Evolutionary conservation across 2,329 filamentous ascomycete species (phyloP).

Genomic region (Diaporthe humulicola): DNA sequence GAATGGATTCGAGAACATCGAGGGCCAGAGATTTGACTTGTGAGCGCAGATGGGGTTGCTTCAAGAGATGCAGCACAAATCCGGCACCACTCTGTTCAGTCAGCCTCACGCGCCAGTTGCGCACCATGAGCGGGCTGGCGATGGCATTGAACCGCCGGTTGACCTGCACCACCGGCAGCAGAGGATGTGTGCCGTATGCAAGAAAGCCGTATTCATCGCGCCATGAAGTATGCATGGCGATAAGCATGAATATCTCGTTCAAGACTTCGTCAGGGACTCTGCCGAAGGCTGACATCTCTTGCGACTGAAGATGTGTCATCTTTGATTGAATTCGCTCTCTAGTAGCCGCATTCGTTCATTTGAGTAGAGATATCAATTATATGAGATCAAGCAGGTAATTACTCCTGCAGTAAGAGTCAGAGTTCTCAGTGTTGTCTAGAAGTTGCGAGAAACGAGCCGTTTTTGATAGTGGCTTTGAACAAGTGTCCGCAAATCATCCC

Average conservation of each 20-base stretch:
- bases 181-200: background rate
- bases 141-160: background rate
- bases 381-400: background rate
- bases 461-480: too few relatives aligned
- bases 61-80: constrained; percentile 4
- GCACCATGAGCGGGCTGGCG: background rate
- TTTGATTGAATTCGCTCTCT: background rate
- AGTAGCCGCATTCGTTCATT: too few relatives aligned
- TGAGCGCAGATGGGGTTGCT: background rate
- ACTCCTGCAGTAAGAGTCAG: background rate
- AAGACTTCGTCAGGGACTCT: background rate
- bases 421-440: background rate
- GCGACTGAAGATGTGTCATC: background rate
- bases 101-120: background rate
- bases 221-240: background rate
- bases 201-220: background rate
- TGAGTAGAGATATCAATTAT: background rate
- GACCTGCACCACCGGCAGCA: background rate
- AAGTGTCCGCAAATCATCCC: background rate
- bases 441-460: background rate
- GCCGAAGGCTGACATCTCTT: background rate
- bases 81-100: background rate
- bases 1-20: background rate
- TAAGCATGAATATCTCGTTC: background rate
- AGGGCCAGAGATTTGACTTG: background rate